Conservation (phyloP, 1,284 basidiomycete species). For the Ganoderma boninense region DNA sequence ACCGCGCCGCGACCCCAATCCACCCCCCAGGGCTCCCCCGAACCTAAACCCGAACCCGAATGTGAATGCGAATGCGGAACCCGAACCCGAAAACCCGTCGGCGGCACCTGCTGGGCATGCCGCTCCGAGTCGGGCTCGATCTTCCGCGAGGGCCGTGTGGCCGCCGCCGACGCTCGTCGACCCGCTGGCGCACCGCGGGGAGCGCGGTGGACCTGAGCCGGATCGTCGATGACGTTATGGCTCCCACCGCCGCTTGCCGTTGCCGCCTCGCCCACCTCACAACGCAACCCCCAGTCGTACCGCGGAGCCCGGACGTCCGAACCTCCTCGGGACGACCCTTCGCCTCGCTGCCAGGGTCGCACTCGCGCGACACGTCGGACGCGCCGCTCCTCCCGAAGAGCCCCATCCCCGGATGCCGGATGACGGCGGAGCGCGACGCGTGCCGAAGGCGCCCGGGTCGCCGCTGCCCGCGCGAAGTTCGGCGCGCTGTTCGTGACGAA, state of each 20-base stretch:
- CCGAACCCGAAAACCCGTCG: constrained; percentile 14
- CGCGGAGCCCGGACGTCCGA: constrained; percentile 26
- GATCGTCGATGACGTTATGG: constrained; percentile 65
- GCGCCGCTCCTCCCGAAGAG: constrained; percentile 28
- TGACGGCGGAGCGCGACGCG: constrained; percentile 15
- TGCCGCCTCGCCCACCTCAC: background rate
- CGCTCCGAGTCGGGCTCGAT: constrained; percentile 56
- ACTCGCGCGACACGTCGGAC: constrained; percentile 28
- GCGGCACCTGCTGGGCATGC: constrained; percentile 47
- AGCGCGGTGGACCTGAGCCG: constrained; percentile 48
- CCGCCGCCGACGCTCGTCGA: constrained; percentile 58
- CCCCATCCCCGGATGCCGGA: background rate
- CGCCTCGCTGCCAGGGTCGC: constrained; percentile 13
- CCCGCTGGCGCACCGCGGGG: constrained; percentile 44
- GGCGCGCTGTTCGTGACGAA: constrained; percentile 38
- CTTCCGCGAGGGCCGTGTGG: constrained; percentile 64
- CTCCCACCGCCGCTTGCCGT: constrained; percentile 38
- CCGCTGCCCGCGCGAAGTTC: constrained; percentile 26
- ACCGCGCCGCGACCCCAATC: constrained; percentile 25
- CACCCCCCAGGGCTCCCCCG: constrained; percentile 11
- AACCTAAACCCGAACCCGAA: background rate
- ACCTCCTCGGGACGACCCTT: constrained; percentile 30
- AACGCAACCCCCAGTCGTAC: background rate
- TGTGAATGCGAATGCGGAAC: no score
- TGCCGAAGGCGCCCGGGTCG: constrained; percentile 29